A percentile compares a stretch with the other conserved stretches of the same genome.
These are phyloP conservation scores for Rhodotorula mucilaginosa DNA, from an alignment of 1,284 basidiomycete species.

Conservation along the genomic window DNA sequence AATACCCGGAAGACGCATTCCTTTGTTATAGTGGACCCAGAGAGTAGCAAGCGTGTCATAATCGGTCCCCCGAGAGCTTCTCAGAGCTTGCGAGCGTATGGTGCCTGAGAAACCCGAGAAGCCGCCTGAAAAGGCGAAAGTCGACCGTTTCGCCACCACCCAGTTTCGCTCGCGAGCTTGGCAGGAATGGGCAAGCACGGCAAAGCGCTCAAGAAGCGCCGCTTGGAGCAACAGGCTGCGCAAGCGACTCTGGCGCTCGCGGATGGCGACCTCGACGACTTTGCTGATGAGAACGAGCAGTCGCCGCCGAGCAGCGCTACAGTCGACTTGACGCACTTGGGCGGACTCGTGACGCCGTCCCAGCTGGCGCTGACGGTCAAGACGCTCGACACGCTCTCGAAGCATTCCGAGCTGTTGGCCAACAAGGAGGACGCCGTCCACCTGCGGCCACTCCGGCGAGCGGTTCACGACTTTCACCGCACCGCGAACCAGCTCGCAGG, in stretches of 20 bases:
- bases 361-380: conserved; percentile 18
- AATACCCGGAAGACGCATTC: no score
- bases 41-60: no score
- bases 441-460: conserved; percentile 24
- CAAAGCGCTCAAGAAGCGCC: conserved; percentile 12
- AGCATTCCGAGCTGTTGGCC: conserved; percentile 3
- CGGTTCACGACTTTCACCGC: conserved; percentile 33
- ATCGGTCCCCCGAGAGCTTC: no score
- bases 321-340: conserved; percentile 2
- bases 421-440: conserved; percentile 11
- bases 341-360: conserved; percentile 5
- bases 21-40: no score
- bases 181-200: conserved; percentile 11
- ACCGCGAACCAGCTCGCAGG: conserved; percentile 10
- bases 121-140: no score
- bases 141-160: no score
- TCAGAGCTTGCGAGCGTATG: no score
- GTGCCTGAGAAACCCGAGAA: no score
- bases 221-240: background rate
- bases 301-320: background rate
- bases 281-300: no score
- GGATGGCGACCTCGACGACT: background rate
- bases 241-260: background rate
- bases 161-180: background rate
- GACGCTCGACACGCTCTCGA: conserved; percentile 11